Conservation (phyloP, 108 stramenopile species). For the Phaeodactylum tricornutum region DNA sequence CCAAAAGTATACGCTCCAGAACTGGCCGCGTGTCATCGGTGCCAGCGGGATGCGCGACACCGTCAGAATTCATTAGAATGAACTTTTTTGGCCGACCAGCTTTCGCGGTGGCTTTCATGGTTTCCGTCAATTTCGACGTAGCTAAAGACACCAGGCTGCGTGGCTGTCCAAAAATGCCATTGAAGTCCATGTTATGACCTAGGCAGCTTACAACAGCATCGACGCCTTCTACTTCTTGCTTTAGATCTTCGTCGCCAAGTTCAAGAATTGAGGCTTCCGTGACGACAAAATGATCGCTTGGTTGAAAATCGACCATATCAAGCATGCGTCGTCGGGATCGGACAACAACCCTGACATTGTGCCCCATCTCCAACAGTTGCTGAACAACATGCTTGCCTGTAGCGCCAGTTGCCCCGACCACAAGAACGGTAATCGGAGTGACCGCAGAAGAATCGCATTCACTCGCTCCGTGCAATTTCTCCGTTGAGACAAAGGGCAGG, state of each 20-base stretch:
- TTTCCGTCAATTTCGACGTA: conserved; percentile 12
- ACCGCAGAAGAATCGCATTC: no score
- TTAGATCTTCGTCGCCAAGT: conserved; percentile 20
- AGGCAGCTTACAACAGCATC: conserved; percentile 36
- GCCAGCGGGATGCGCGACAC: conserved; percentile 37
- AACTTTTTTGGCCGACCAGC: conserved; percentile 22
- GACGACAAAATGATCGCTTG: conserved; percentile 8
- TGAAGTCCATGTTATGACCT: conserved; percentile 26
- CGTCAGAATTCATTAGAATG: conserved; percentile 52
- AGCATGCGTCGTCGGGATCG: conserved; percentile 34
- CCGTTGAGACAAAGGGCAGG: no score
- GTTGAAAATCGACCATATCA: conserved; percentile 7
- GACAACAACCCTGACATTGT: conserved; percentile 29
- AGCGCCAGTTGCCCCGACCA: conserved; percentile 48
- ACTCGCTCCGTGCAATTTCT: no score
- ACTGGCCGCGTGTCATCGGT: conserved; percentile 24
- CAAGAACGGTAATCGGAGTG: no score
- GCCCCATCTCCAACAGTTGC: conserved; percentile 24
- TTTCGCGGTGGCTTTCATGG: conserved; percentile 4
- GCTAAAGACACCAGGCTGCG: conserved; percentile 19
- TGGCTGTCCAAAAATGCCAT: conserved; percentile 27
- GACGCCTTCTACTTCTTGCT: conserved; percentile 19
- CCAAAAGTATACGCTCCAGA: conserved; percentile 19
- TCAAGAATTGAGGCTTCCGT: conserved; percentile 44
- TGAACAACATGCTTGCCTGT: conserved; percentile 57